A percentile compares a stretch with the other conserved stretches of the same genome.
These are phyloP conservation scores for Populus ilicifolia DNA, from an alignment of 345 rosid genomes.

Conservation along the genomic window DNA sequence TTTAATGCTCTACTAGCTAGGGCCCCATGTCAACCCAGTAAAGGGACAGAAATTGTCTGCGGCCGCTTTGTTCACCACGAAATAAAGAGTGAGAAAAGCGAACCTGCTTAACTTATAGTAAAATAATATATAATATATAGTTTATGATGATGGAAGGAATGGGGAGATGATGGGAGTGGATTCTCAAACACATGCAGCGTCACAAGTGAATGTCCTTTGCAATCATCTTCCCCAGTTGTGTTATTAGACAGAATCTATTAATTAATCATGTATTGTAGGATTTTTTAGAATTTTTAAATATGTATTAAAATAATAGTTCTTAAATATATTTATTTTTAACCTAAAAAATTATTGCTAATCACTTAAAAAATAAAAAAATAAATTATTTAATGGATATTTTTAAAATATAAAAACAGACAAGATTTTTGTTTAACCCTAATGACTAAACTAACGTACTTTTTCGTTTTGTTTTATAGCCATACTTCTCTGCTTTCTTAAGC, in stretches of 20 bases:
- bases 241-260: constrained; percentile 21
- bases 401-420: no score
- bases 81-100: background rate
- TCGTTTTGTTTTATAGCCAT: background rate
- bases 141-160: background rate
- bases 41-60: background rate
- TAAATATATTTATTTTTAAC: no score
- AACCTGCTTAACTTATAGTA: background rate
- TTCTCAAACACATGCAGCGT: constrained; percentile 40
- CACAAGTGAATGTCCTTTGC: constrained; percentile 33
- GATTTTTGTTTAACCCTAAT: background rate
- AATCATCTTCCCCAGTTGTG: constrained; percentile 37
- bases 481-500: background rate
- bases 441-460: background rate
- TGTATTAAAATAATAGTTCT: no score
- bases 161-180: constrained; percentile 29
- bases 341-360: no score
- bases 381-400: no score
- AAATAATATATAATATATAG: background rate
- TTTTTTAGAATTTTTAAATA: rapidly evolving
- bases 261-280: background rate
- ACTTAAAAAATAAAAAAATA: no score
- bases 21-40: background rate
- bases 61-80: background rate
- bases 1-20: background rate